These are phyloP conservation scores for Colletotrichum orbiculare DNA, from an alignment of 2,329 filamentous ascomycete genomes.

Conservation along the genomic window DNA sequence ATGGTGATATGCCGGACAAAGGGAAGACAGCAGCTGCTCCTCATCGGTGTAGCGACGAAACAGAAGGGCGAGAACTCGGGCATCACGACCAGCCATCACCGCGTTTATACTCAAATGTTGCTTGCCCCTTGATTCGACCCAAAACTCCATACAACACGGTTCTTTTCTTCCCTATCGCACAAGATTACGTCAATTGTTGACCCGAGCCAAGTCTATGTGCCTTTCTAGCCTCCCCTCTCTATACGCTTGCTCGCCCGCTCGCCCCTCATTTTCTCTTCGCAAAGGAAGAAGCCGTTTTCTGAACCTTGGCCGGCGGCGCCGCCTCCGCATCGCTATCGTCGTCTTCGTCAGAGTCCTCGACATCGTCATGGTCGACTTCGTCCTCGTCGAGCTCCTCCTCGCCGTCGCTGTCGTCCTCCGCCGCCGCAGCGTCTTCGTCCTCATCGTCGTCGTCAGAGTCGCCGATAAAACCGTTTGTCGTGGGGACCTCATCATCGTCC, in stretches of 20 bases:
- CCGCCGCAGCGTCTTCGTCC: slow-evolving; percentile 52
- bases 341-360: slow-evolving; percentile 66
- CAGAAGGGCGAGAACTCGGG: neutral
- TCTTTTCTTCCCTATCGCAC: slow-evolving; percentile 30
- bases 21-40: too few species aligned
- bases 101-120: neutral
- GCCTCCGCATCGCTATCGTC: slow-evolving; percentile 63
- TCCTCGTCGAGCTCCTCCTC: slow-evolving; percentile 66
- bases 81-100: neutral
- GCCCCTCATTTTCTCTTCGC: slow-evolving; percentile 50
- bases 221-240: slow-evolving; percentile 21
- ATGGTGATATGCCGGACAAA: too few species aligned
- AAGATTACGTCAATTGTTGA: slow-evolving; percentile 36
- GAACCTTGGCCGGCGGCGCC: slow-evolving; percentile 58
- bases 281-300: slow-evolving; percentile 51
- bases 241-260: slow-evolving; percentile 2
- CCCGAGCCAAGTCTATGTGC: slow-evolving; percentile 36
- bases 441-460: slow-evolving; percentile 69
- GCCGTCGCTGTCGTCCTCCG: slow-evolving; percentile 57
- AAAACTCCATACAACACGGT: slow-evolving; percentile 27
- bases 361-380: slow-evolving; percentile 69
- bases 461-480: slow-evolving; percentile 65
- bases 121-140: slow-evolving; percentile 26
- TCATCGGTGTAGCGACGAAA: too few species aligned
- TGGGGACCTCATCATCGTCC: slow-evolving; percentile 67